phyloP scores from a whole-genome alignment of 306 rosid species.

The Gastrolobium villosum region DNA sequence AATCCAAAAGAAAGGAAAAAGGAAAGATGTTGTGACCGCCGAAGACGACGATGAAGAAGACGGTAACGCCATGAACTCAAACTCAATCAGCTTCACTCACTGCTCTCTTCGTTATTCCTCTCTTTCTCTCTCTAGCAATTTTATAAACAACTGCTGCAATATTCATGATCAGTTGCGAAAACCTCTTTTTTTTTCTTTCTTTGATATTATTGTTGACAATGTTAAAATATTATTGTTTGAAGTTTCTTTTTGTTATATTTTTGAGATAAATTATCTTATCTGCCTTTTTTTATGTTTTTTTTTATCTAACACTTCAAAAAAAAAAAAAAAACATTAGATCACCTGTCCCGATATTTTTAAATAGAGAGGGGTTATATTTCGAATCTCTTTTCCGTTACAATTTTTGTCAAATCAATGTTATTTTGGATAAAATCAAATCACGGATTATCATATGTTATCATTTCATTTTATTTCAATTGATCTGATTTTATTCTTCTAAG shows the following conservation, averaged over 20 bases:
- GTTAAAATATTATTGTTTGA: background rate
- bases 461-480: no score
- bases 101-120: background rate
- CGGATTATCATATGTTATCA: no score
- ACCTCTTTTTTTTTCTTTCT: background rate
- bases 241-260: background rate
- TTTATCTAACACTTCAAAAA: background rate
- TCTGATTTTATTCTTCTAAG: no score
- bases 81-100: background rate
- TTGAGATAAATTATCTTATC: no score
- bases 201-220: background rate
- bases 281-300: background rate
- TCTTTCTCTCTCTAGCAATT: background rate
- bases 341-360: no score
- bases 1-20: constrained; percentile 38
- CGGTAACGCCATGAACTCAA: constrained; percentile 38
- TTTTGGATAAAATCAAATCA: no score
- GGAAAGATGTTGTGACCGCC: background rate
- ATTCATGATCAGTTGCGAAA: no score
- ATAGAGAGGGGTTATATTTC: no score
- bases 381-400: no score
- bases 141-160: no score
- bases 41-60: constrained; percentile 38
- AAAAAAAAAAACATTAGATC: no score
- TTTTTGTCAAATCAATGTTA: no score